Evolutionary conservation across 1,284 basidiomycete species (phyloP).

Genomic region (Cutaneotrichosporon dermatis): DNA sequence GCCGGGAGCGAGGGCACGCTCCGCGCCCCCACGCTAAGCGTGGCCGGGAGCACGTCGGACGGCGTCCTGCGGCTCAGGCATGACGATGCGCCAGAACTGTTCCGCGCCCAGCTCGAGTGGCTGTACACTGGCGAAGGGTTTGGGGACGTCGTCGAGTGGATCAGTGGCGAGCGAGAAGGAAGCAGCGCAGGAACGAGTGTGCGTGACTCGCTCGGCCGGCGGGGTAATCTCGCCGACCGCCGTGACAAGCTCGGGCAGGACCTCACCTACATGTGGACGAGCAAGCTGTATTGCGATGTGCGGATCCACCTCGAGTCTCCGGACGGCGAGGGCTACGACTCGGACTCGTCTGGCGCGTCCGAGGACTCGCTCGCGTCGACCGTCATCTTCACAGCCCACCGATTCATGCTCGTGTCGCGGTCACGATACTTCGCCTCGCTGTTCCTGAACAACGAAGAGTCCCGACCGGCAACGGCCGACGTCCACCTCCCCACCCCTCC

Average conservation of each 20-base stretch:
- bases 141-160: conserved; percentile 81
- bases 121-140: conserved; percentile 56
- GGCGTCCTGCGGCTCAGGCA: conserved; percentile 57
- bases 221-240: conserved; percentile 54
- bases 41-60: conserved; percentile 7
- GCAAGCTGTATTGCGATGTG: conserved; percentile 84
- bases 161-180: conserved; percentile 65
- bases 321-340: conserved; percentile 42
- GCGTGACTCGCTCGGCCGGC: conserved; percentile 31
- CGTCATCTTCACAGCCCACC: conserved; percentile 83
- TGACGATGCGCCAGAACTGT: conserved; percentile 66
- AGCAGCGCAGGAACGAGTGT: conserved; percentile 13
- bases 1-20: conserved; percentile 28
- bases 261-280: conserved; percentile 92
- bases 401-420: conserved; percentile 84
- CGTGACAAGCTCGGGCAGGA: conserved; percentile 81
- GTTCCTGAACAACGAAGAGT: conserved; percentile 41
- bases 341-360: conserved; percentile 35
- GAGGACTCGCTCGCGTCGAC: conserved; percentile 48
- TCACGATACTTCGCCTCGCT: conserved; percentile 75
- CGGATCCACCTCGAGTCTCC: conserved; percentile 62
- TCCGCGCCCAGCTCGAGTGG: conserved; percentile 75
- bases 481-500: conserved; percentile 81
- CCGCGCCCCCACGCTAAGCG: conserved; percentile 21
- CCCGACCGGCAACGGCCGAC: conserved; percentile 51